Evolutionary conservation across 129 eudicot species (phyloP).

Genomic region (Helianthus tuberosus): DNA sequence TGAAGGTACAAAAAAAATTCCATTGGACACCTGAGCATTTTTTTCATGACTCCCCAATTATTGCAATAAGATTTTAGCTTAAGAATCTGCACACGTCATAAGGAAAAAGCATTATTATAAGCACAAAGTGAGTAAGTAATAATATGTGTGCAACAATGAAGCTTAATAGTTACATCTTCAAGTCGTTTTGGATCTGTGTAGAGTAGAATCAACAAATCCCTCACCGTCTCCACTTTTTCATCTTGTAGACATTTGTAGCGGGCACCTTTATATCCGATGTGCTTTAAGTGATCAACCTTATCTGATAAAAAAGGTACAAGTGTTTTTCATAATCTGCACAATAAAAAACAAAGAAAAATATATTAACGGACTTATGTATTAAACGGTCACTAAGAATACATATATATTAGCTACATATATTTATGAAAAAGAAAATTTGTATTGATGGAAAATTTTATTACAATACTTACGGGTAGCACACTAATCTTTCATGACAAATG

Average conservation of each 20-base stretch:
- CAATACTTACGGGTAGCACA: constrained; percentile 45
- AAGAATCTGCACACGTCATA: constrained; percentile 55
- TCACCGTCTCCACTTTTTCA: constrained; percentile 54
- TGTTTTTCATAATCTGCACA: constrained; percentile 60
- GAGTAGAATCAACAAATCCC: constrained; percentile 49
- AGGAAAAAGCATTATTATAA: constrained; percentile 5
- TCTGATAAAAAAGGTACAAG: constrained; percentile 51
- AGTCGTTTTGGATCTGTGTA: constrained; percentile 49
- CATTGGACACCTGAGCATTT: constrained; percentile 60
- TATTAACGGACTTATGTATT: neutral
- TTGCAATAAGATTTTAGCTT: constrained; percentile 41
- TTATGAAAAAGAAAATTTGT: too few species aligned
- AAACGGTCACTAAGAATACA: too few species aligned
- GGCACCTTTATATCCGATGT: constrained; percentile 60
- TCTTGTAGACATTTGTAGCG: constrained; percentile 47
- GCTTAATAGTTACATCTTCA: constrained; percentile 38
- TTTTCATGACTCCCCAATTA: constrained; percentile 60
- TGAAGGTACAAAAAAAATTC: constrained; percentile 40
- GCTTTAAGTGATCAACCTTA: constrained; percentile 61
- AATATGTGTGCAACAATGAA: neutral
- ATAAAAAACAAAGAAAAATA: neutral
- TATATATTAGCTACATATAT: too few species aligned
- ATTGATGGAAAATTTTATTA: neutral
- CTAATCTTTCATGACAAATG: constrained; percentile 49
- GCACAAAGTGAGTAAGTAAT: neutral